Percentiles rank a stretch among this genome's conserved stretches.
phyloP scores from a whole-genome alignment of 257 asterid genomes.

The Capsicum rhomboideum region DNA sequence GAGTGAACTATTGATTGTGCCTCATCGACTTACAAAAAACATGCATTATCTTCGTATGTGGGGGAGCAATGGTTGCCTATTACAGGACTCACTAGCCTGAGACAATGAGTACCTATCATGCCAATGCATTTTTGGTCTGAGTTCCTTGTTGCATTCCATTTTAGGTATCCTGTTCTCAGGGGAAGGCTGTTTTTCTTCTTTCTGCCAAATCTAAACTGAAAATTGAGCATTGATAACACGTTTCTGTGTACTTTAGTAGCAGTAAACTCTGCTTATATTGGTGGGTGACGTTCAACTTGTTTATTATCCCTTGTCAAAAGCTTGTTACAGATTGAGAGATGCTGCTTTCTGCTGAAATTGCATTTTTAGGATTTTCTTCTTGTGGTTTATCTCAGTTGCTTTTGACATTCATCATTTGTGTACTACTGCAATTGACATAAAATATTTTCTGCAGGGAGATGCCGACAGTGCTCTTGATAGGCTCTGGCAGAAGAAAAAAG shows the following conservation, averaged over 20 bases:
- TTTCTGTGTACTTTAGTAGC: neutral
- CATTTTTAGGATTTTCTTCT: neutral
- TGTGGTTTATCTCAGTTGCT: neutral
- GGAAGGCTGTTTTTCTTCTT: neutral
- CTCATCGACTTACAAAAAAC: neutral
- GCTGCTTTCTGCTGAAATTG: neutral
- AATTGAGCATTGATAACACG: neutral
- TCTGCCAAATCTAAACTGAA: neutral
- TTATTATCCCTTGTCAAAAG: neutral
- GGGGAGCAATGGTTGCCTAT: neutral
- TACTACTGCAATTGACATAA: neutral
- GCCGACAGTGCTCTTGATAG: slow-evolving; percentile 19
- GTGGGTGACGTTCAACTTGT: neutral
- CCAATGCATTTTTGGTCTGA: neutral
- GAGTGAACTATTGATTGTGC: neutral
- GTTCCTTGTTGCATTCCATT: neutral
- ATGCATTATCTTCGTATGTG: neutral
- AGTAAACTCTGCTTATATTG: neutral
- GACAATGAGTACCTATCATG: neutral
- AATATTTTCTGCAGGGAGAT: slow-evolving; percentile 8
- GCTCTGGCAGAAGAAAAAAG: slow-evolving; percentile 17
- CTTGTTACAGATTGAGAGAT: neutral
- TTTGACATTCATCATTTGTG: neutral
- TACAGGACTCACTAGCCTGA: neutral
- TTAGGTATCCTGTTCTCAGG: neutral